Evolutionary conservation across 805 yeast species (phyloP).

Genomic region (Dipodascopsis uninucleata): DNA sequence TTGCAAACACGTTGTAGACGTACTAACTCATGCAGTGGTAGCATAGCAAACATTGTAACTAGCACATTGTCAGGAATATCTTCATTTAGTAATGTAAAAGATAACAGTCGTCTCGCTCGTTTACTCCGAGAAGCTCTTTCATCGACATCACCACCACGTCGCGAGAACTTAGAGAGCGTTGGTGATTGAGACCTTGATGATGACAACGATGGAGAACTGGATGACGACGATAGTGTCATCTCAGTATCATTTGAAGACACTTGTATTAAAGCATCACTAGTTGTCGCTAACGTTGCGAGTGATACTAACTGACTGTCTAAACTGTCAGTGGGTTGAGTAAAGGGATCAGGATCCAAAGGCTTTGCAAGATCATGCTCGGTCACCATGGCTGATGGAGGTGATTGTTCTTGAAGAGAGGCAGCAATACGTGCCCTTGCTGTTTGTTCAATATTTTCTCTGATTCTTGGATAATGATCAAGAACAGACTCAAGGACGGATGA

Average conservation of each 20-base stretch:
- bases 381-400: constrained; percentile 4
- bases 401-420: constrained; percentile 1
- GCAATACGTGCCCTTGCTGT: constrained; percentile 54
- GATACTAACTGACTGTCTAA: too few species aligned
- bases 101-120: constrained; percentile 8
- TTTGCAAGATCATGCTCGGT: constrained; percentile 14
- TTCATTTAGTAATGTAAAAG: too few species aligned
- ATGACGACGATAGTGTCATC: constrained; percentile 1
- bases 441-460: constrained; percentile 55
- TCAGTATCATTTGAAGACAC: too few species aligned
- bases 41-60: constrained; percentile 49
- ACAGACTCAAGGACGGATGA: constrained; percentile 50
- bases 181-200: constrained; percentile 3
- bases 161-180: constrained; percentile 6
- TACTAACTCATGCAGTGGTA: constrained; percentile 60
- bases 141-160: too few species aligned
- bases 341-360: constrained; percentile 31
- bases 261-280: too few species aligned
- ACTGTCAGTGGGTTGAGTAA: constrained; percentile 6
- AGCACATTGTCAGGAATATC: constrained; percentile 56
- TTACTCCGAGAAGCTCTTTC: constrained; percentile 6
- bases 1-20: constrained; percentile 54
- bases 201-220: constrained; percentile 2
- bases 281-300: too few species aligned
- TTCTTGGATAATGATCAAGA: constrained; percentile 54